Conservation (phyloP, 1,284 basidiomycete species). For the Marasmius oreades region DNA sequence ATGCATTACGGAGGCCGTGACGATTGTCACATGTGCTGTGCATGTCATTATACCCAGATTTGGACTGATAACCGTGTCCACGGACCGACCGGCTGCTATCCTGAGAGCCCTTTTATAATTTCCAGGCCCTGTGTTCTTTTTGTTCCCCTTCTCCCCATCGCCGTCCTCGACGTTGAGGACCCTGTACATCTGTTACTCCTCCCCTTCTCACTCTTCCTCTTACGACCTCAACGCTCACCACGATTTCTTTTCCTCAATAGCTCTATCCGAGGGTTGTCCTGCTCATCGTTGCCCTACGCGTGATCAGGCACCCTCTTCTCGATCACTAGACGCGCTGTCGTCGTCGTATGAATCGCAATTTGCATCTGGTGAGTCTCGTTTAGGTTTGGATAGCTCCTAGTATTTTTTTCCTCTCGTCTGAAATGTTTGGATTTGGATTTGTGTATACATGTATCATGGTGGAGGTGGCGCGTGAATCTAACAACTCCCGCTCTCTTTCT, state of each 20-base stretch:
- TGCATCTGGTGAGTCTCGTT: constrained; percentile 33
- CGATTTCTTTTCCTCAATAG: constrained; percentile 32
- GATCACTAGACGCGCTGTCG: constrained; percentile 21
- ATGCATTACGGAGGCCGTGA: constrained; percentile 2
- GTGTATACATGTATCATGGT: neutral
- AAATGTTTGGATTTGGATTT: neutral
- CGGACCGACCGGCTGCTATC: constrained; percentile 6
- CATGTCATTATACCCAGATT: constrained; percentile 1
- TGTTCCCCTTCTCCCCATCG: constrained; percentile 25
- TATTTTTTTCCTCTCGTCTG: constrained; percentile 10
- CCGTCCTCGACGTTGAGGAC: constrained; percentile 21
- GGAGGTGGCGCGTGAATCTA: neutral
- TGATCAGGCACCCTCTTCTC: constrained; percentile 24
- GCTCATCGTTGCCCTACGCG: neutral
- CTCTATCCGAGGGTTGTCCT: neutral
- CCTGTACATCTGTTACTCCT: constrained; percentile 31
- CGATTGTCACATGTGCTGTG: neutral
- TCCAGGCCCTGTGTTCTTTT: constrained; percentile 7
- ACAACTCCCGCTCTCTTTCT: neutral
- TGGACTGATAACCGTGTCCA: constrained; percentile 1
- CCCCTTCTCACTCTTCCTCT: constrained; percentile 20
- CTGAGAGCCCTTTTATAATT: constrained; percentile 15
- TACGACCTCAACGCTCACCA: constrained; percentile 31
- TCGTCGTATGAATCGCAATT: constrained; percentile 34
- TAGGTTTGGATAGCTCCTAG: constrained; percentile 7